These are phyloP conservation scores for Yarrowia galli DNA, from an alignment of 1,139 yeast species.

Conservation along the genomic window DNA sequence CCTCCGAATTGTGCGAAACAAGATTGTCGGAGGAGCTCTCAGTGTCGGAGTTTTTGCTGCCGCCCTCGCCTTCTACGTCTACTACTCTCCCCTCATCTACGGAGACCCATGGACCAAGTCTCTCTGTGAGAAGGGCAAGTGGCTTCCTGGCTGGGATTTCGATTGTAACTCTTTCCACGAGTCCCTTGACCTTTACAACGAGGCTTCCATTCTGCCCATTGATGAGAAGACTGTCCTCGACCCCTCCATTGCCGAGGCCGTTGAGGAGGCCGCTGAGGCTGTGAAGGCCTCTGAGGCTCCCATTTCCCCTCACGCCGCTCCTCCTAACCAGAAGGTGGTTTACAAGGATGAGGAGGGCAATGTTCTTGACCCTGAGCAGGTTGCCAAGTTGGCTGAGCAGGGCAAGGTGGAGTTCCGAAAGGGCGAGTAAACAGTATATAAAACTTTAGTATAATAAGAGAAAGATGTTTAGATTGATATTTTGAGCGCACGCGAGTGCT, in stretches of 20 bases:
- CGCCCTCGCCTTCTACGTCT: slow-evolving; percentile 63
- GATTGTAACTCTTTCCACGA: slow-evolving; percentile 69
- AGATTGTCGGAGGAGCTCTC: slow-evolving; percentile 54
- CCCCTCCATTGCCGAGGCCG: slow-evolving; percentile 31
- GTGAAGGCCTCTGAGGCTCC: slow-evolving; percentile 23
- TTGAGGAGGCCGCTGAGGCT: slow-evolving; percentile 37
- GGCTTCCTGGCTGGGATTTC: slow-evolving; percentile 74
- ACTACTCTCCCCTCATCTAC: slow-evolving; percentile 77
- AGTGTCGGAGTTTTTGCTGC: slow-evolving; percentile 59
- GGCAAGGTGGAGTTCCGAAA: slow-evolving; percentile 43
- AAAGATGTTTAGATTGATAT: neutral
- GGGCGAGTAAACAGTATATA: slow-evolving; percentile 25
- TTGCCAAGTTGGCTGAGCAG: slow-evolving; percentile 44
- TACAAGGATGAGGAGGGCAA: slow-evolving; percentile 51
- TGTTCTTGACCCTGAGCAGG: slow-evolving; percentile 47
- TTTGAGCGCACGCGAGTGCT: neutral
- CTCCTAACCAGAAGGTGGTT: slow-evolving; percentile 42
- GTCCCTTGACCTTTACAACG: slow-evolving; percentile 46
- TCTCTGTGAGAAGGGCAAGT: slow-evolving; percentile 67
- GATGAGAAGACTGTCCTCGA: slow-evolving; percentile 21
- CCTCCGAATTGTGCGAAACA: slow-evolving; percentile 54
- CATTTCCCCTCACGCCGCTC: slow-evolving; percentile 19
- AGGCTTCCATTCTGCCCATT: slow-evolving; percentile 40
- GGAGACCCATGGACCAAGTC: slow-evolving; percentile 82
- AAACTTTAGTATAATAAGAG: slow-evolving; percentile 27